Conservation (phyloP, 2,329 filamentous ascomycete species). For the Corynespora cassiicola region DNA sequence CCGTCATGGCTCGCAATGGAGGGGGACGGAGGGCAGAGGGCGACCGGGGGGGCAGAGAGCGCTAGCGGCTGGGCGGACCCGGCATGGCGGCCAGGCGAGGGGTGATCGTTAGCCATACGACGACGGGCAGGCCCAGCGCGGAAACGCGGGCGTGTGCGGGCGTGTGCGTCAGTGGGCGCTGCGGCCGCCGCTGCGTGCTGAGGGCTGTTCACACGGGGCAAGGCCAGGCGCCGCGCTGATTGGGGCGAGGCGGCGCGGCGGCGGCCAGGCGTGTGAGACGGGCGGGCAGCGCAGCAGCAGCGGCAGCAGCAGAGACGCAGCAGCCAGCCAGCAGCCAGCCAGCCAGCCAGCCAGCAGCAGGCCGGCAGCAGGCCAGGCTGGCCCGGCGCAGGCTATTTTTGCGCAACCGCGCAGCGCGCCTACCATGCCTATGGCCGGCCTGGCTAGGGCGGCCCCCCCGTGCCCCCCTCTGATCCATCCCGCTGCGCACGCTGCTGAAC, state of each 20-base stretch:
- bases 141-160: neutral
- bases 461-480: slow-evolving; percentile 17
- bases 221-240: slow-evolving; percentile 1
- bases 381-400: slow-evolving; percentile 22
- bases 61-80: slow-evolving; percentile 24
- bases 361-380: neutral
- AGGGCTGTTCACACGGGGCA: slow-evolving; percentile 1
- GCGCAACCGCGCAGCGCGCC: slow-evolving; percentile 30
- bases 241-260: neutral
- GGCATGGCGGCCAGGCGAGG: slow-evolving; percentile 29
- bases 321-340: neutral
- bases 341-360: too few species aligned
- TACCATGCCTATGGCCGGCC: slow-evolving; percentile 17
- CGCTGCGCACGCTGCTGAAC: neutral
- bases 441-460: slow-evolving; percentile 22
- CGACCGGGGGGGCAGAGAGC: slow-evolving; percentile 23
- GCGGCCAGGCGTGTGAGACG: neutral
- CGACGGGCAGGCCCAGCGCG: slow-evolving; percentile 6
- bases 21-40: slow-evolving; percentile 21
- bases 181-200: slow-evolving; percentile 28
- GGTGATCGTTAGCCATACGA: slow-evolving; percentile 25
- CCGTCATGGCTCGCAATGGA: slow-evolving; percentile 26
- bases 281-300: slow-evolving; percentile 1
- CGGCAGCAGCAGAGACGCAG: neutral
- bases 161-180: slow-evolving; percentile 3